These are phyloP conservation scores for Fraxinus latifolia DNA, from an alignment of 305 asterid genomes.

Conservation along the genomic window DNA sequence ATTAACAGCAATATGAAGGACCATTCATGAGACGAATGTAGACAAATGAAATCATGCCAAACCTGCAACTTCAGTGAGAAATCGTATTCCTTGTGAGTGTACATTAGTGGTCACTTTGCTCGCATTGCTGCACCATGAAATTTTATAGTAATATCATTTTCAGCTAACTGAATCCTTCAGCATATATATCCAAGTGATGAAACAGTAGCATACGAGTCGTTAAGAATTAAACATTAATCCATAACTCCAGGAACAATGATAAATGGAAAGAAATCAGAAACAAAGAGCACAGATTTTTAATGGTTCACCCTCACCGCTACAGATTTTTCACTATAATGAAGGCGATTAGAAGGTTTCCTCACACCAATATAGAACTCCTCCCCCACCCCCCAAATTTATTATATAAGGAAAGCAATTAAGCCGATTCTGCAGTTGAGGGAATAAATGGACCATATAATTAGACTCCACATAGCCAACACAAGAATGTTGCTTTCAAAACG, in stretches of 20 bases:
- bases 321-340: neutral
- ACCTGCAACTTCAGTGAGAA: conserved; percentile 79
- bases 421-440: neutral
- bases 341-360: neutral
- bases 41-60: neutral
- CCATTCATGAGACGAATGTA: neutral
- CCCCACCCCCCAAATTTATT: neutral
- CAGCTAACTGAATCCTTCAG: neutral
- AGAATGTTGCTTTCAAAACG: neutral
- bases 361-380: neutral
- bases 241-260: neutral
- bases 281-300: neutral
- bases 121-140: conserved; percentile 55
- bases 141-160: conserved; percentile 12
- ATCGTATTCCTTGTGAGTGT: conserved; percentile 83
- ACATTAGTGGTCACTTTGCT: conserved; percentile 71
- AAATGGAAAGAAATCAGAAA: neutral
- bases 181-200: conserved; percentile 7
- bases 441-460: neutral
- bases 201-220: neutral
- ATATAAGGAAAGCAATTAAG: neutral
- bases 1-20: neutral
- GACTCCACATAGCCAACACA: neutral
- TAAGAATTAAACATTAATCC: neutral
- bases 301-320: neutral